phyloP scores from a whole-genome alignment of 2,329 filamentous ascomycete species.

The Ceratocystis papillata region DNA sequence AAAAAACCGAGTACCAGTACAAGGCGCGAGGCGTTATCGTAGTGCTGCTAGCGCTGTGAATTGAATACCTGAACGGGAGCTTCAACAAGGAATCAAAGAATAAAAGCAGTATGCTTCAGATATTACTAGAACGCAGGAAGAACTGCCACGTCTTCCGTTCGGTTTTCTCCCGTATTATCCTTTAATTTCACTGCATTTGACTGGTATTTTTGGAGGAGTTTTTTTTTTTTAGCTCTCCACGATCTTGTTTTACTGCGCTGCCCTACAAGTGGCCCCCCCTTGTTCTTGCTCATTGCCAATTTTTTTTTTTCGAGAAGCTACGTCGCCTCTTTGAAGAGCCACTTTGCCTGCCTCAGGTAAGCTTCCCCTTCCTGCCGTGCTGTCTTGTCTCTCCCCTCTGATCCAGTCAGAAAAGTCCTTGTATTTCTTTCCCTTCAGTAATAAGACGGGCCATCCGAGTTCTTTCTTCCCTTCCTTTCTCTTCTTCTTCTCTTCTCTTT shows the following conservation, averaged over 20 bases:
- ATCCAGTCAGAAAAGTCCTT: not conserved
- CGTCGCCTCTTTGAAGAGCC: slow-evolving; percentile 23
- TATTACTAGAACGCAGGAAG: not conserved
- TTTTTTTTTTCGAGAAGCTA: slow-evolving; percentile 22
- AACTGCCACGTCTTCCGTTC: not conserved
- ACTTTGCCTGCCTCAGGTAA: slow-evolving; percentile 12
- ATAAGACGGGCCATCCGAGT: slow-evolving; percentile 12
- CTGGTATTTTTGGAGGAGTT: too few species aligned
- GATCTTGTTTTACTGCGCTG: not conserved
- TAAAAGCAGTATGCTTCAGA: too few species aligned
- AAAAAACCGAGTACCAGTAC: not conserved
- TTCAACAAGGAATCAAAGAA: too few species aligned
- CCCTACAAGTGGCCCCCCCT: not conserved
- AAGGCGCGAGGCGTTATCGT: not conserved
- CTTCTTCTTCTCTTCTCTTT: slow-evolving; percentile 14
- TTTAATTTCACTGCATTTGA: not conserved
- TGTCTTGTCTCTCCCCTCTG: not conserved
- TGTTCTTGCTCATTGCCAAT: not conserved
- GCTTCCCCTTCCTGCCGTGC: slow-evolving; percentile 13
- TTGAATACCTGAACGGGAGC: too few species aligned
- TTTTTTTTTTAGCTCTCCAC: not conserved
- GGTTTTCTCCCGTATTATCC: not conserved
- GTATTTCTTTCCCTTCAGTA: slow-evolving; percentile 1
- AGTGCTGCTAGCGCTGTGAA: too few species aligned
- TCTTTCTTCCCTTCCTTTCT: slow-evolving; percentile 14